phyloP scores from a whole-genome alignment of 164 flowering plant species.

The Macadamia integrifolia region DNA sequence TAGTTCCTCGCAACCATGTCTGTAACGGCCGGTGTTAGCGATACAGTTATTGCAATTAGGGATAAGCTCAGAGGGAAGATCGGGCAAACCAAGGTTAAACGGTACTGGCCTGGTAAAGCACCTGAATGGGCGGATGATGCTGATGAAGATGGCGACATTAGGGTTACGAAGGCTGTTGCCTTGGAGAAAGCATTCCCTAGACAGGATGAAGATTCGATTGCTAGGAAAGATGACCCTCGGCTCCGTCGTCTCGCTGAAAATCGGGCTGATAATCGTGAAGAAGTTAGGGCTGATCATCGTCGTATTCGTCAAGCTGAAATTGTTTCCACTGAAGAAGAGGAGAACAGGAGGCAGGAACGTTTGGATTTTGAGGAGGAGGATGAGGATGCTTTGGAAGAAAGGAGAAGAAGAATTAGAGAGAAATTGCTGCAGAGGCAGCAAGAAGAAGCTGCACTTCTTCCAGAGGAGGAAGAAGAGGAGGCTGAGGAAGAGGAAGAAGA shows the following conservation, averaged over 20 bases:
- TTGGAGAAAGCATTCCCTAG: conserved; percentile 67
- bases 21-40: conserved; percentile 89
- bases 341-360: conserved; percentile 52
- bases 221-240: conserved; percentile 67
- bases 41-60: conserved; percentile 59
- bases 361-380: conserved; percentile 68
- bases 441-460: conserved; percentile 47
- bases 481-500: conserved; percentile 64
- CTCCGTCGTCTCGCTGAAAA: conserved; percentile 80
- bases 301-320: conserved; percentile 90
- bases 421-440: conserved; percentile 41
- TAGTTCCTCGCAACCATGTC: conserved; percentile 41
- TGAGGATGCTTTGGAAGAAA: conserved; percentile 76
- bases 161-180: conserved; percentile 38
- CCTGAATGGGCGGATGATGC: conserved; percentile 91
- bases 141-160: conserved; percentile 71
- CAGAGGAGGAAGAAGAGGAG: conserved; percentile 57
- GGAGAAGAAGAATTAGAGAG: conserved; percentile 62
- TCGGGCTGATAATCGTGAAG: conserved; percentile 62
- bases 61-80: conserved; percentile 92
- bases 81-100: conserved; percentile 79
- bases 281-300: conserved; percentile 72
- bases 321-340: conserved; percentile 76
- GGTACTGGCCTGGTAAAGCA: conserved; percentile 98
- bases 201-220: conserved; percentile 31